Conservation (phyloP, 2,329 filamentous ascomycete species). For the Pseudocercospora eumusae region DNA sequence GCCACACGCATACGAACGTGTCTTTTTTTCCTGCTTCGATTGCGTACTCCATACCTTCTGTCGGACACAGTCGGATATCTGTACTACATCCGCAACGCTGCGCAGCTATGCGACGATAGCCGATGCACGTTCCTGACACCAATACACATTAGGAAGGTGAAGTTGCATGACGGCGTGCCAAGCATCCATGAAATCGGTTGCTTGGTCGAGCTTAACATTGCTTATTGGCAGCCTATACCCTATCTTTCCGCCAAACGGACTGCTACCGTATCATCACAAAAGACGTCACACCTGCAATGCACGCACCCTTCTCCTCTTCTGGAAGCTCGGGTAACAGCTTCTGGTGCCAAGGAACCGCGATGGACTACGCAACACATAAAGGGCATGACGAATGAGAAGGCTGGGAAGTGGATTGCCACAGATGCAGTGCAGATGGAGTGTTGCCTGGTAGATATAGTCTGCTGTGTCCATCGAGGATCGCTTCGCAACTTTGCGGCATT, state of each 20-base stretch:
- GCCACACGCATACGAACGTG: too few relatives aligned
- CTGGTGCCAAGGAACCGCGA: neutral
- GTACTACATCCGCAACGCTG: neutral
- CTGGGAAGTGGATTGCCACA: neutral
- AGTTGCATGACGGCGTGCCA: neutral
- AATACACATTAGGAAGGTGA: conserved; percentile 4
- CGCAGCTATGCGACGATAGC: neutral
- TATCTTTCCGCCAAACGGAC: conserved; percentile 9
- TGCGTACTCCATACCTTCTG: too few relatives aligned
- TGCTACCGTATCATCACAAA: neutral
- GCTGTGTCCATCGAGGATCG: neutral
- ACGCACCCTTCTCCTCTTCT: conserved; percentile 4
- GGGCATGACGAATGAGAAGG: neutral
- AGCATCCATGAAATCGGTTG: neutral
- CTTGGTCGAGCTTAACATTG: conserved; percentile 16
- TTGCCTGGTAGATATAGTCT: neutral
- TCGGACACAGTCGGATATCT: too few relatives aligned
- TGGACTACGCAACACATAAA: neutral
- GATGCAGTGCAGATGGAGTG: neutral
- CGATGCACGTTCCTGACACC: conserved; percentile 2
- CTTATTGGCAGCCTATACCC: too few relatives aligned
- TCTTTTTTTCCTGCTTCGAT: too few relatives aligned
- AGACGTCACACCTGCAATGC: conserved; percentile 11
- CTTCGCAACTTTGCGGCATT: neutral
- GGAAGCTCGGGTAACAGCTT: conserved; percentile 2